Evolutionary conservation across 805 yeast species (phyloP).

Genomic region (Candida pini): DNA sequence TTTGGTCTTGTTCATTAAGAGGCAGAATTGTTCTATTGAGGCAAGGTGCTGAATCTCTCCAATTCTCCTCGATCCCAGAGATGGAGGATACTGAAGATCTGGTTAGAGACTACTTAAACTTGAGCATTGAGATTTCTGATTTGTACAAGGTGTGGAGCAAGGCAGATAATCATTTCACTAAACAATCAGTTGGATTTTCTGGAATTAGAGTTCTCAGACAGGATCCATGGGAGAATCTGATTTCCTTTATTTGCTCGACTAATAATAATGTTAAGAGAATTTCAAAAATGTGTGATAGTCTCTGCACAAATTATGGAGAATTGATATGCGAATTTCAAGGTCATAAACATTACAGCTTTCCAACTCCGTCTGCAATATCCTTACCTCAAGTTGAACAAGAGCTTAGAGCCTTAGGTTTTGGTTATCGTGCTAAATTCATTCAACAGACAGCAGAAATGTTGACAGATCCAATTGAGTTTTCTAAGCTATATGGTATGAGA

Average conservation of each 20-base stretch:
- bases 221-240: constrained; percentile 94
- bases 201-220: constrained; percentile 87
- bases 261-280: constrained; percentile 93
- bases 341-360: constrained; percentile 63
- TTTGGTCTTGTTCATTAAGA: constrained; percentile 61
- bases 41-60: constrained; percentile 48
- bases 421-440: constrained; percentile 88
- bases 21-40: constrained; percentile 59
- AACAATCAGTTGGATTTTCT: constrained; percentile 32
- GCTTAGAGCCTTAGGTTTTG: constrained; percentile 60
- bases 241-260: constrained; percentile 91
- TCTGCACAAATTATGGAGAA: constrained; percentile 68
- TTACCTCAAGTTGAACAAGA: constrained; percentile 26
- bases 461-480: constrained; percentile 32
- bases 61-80: constrained; percentile 43
- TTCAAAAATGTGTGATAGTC: constrained; percentile 81
- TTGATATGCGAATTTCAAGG: constrained; percentile 50
- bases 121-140: constrained; percentile 46
- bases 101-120: constrained; percentile 64
- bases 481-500: constrained; percentile 39
- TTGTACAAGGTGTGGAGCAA: constrained; percentile 60
- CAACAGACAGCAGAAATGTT: constrained; percentile 66
- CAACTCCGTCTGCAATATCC: constrained; percentile 51
- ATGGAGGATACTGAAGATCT: constrained; percentile 34
- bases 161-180: constrained; percentile 46